phyloP scores from a whole-genome alignment of 176 grass and related monocot species.

The Lolium rigidum region DNA sequence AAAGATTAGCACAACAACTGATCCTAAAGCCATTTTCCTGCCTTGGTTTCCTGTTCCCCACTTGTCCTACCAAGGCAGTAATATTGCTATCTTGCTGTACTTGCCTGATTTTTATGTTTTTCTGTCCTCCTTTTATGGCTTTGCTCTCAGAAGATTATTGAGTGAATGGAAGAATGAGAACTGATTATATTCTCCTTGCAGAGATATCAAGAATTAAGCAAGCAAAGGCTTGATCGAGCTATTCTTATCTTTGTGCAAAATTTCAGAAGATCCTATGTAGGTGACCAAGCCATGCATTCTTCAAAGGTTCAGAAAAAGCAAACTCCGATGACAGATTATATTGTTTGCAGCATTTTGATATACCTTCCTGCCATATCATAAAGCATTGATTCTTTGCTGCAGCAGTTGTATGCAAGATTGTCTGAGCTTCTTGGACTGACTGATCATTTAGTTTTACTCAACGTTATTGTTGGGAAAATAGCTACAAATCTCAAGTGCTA shows the following conservation, averaged over 20 bases:
- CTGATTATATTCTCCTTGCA: slow-evolving; percentile 53
- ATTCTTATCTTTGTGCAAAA: slow-evolving; percentile 94
- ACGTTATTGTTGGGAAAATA: slow-evolving; percentile 97
- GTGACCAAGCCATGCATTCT: slow-evolving; percentile 94
- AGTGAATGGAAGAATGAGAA: background rate
- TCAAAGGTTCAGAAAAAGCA: slow-evolving; percentile 65
- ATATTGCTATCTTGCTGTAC: slow-evolving; percentile 7
- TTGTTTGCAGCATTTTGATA: slow-evolving; percentile 31
- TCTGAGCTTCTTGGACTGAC: slow-evolving; percentile 95
- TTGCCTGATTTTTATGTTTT: slow-evolving; percentile 13
- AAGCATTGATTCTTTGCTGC: slow-evolving; percentile 61
- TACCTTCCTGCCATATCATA: slow-evolving; percentile 41
- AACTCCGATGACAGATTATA: slow-evolving; percentile 2
- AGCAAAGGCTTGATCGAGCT: slow-evolving; percentile 96
- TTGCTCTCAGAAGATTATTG: slow-evolving; percentile 21
- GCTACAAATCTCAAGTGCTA: slow-evolving; percentile 97
- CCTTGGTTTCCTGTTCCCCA: background rate
- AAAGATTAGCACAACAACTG: background rate
- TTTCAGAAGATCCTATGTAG: slow-evolving; percentile 98
- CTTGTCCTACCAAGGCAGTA: background rate
- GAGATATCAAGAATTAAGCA: slow-evolving; percentile 94
- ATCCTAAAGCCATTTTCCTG: background rate
- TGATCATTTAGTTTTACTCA: slow-evolving; percentile 98
- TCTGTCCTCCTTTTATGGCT: slow-evolving; percentile 21
- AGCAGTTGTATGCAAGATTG: slow-evolving; percentile 98